Conservation (phyloP, 2,329 filamentous ascomycete species). For the Talaromyces sp. region DNA sequence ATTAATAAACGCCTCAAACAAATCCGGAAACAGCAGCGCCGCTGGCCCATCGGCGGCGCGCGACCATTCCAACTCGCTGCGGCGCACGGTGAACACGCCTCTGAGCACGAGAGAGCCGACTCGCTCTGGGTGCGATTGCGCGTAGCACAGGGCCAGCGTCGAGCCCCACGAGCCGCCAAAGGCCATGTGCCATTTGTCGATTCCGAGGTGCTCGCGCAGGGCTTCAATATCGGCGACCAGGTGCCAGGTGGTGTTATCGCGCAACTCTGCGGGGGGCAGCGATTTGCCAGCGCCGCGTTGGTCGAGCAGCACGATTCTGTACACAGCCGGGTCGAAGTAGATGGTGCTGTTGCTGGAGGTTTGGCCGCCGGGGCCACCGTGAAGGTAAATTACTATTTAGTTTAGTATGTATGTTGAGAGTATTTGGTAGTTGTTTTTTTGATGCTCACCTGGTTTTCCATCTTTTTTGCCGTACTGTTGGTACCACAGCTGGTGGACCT, state of each 20-base stretch:
- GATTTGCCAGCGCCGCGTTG: constrained; percentile 44
- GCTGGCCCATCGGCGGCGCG: not conserved
- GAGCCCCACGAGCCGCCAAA: constrained; percentile 48
- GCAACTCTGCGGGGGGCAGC: constrained; percentile 33
- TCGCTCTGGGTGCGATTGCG: constrained; percentile 36
- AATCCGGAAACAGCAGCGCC: not conserved
- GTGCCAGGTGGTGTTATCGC: constrained; percentile 43
- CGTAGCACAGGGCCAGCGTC: constrained; percentile 40
- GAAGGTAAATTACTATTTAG: constrained; percentile 34
- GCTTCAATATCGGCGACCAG: constrained; percentile 42
- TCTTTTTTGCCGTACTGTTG: constrained; percentile 34
- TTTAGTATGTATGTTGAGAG: not conserved
- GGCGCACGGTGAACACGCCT: constrained; percentile 33
- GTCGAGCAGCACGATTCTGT: constrained; percentile 43
- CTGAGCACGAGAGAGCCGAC: constrained; percentile 37
- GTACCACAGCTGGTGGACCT: constrained; percentile 32
- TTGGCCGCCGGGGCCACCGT: constrained; percentile 40
- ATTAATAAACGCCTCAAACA: not conserved
- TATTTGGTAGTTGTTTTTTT: not conserved
- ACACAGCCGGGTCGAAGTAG: constrained; percentile 41
- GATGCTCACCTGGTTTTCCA: constrained; percentile 24
- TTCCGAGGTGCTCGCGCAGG: constrained; percentile 38
- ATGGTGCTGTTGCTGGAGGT: constrained; percentile 31
- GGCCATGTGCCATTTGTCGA: constrained; percentile 40
- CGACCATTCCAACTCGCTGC: not conserved